A percentile compares a stretch with the other conserved stretches of the same genome.
phyloP scores from a whole-genome alignment of 2,329 filamentous ascomycete genomes.

The Cadophora sp. region DNA sequence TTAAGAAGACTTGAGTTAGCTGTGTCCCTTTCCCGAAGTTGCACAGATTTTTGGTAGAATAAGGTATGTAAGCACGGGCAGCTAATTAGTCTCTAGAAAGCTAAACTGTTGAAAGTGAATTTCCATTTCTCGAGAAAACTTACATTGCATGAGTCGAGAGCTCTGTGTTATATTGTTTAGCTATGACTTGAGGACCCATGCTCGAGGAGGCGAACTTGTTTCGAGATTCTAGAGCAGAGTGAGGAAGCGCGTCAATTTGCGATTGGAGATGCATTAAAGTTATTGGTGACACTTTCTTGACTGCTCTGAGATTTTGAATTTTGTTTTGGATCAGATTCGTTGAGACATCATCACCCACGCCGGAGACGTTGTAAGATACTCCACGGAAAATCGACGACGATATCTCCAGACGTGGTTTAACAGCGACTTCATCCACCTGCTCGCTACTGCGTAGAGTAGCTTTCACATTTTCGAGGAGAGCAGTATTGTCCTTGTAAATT shows the following conservation, averaged over 20 bases:
- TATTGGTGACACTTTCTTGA: constrained; percentile 4
- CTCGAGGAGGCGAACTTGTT: background rate
- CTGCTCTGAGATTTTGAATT: background rate
- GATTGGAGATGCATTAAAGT: no score
- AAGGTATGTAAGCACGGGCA: background rate
- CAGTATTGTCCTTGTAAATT: background rate
- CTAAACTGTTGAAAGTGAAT: background rate
- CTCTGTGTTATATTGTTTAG: background rate
- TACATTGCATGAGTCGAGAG: background rate
- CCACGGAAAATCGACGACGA: constrained; percentile 6
- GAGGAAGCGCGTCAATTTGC: background rate
- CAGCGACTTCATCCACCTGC: background rate
- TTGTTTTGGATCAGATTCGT: background rate
- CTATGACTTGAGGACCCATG: background rate
- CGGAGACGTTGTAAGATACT: background rate
- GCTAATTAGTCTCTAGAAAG: background rate
- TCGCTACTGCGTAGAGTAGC: background rate
- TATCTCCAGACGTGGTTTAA: background rate
- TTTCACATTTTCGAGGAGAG: background rate
- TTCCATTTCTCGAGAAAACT: background rate
- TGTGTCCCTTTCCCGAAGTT: background rate
- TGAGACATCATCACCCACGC: background rate
- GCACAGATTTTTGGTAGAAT: background rate
- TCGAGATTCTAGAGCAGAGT: background rate
- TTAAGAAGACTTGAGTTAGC: background rate